These are phyloP conservation scores for Orbilia ellipsospora DNA, from an alignment of 2,329 filamentous ascomycete species.

Conservation along the genomic window DNA sequence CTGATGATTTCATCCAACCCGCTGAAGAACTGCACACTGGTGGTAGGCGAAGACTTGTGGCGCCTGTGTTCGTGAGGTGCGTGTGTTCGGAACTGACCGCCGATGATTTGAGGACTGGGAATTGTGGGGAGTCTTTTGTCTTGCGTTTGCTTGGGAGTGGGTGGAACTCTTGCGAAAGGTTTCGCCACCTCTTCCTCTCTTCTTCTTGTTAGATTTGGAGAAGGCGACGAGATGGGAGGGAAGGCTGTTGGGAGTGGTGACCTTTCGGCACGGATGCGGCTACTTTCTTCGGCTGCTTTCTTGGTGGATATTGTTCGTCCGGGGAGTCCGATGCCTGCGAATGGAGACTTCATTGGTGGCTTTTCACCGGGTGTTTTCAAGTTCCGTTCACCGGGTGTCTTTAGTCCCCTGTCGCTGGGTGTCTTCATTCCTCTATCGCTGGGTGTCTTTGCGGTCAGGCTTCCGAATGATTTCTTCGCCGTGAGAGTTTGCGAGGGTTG, in stretches of 20 bases:
- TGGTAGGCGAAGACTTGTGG: constrained; percentile 1
- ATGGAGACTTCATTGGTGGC: constrained; percentile 16
- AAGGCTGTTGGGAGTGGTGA: background rate
- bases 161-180: background rate
- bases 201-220: background rate
- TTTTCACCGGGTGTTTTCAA: background rate
- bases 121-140: constrained; percentile 67
- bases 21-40: constrained; percentile 18
- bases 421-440: constrained; percentile 6
- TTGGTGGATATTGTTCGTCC: constrained; percentile 26
- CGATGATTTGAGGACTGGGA: constrained; percentile 57
- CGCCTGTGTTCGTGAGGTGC: background rate
- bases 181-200: background rate
- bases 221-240: background rate
- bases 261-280: constrained; percentile 1
- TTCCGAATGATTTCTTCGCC: background rate
- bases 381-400: too few species aligned
- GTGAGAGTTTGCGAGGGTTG: background rate
- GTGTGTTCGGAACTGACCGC: constrained; percentile 55
- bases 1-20: constrained; percentile 62
- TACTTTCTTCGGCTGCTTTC: background rate
- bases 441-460: constrained; percentile 1
- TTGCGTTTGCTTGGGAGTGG: constrained; percentile 71
- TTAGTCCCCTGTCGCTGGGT: background rate
- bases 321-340: constrained; percentile 15